phyloP scores from a whole-genome alignment of 345 rosid species.

The Garcia nutans region DNA sequence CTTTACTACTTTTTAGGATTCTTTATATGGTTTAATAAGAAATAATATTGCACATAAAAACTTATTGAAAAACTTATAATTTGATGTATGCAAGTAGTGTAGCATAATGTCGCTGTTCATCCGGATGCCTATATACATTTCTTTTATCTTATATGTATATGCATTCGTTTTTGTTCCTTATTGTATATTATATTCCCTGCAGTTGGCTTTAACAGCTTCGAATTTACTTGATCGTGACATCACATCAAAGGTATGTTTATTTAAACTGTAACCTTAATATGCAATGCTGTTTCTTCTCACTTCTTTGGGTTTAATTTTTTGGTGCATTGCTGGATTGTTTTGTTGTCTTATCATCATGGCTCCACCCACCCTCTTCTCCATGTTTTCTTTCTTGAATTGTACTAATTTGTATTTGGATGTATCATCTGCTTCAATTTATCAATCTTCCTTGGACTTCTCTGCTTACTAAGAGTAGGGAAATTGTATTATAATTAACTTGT shows the following conservation, averaged over 20 bases:
- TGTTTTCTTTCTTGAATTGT: background rate
- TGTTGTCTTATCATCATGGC: slow-evolving; percentile 2
- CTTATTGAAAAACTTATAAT: background rate
- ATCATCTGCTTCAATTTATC: background rate
- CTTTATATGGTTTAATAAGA: background rate
- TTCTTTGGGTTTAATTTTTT: background rate
- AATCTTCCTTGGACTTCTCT: background rate
- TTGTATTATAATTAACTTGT: background rate
- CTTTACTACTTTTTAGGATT: background rate
- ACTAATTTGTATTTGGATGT: background rate
- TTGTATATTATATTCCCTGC: slow-evolving; percentile 25
- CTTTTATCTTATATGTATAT: background rate
- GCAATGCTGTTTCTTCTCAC: background rate
- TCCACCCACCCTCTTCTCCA: background rate
- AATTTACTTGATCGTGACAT: slow-evolving; percentile 69
- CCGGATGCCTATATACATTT: background rate
- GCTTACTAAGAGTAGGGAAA: background rate
- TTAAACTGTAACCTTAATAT: background rate
- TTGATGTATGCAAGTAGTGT: background rate
- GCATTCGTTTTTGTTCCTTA: background rate
- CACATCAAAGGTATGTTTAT: slow-evolving; percentile 60
- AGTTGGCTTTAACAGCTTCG: slow-evolving; percentile 72
- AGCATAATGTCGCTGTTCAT: background rate
- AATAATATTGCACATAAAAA: background rate
- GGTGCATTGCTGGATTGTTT: background rate